Percentiles rank a stretch among this genome's conserved stretches.
Evolutionary conservation across 495 filamentous ascomycete species (phyloP).

Genomic region (Gamarada debralockiae): DNA sequence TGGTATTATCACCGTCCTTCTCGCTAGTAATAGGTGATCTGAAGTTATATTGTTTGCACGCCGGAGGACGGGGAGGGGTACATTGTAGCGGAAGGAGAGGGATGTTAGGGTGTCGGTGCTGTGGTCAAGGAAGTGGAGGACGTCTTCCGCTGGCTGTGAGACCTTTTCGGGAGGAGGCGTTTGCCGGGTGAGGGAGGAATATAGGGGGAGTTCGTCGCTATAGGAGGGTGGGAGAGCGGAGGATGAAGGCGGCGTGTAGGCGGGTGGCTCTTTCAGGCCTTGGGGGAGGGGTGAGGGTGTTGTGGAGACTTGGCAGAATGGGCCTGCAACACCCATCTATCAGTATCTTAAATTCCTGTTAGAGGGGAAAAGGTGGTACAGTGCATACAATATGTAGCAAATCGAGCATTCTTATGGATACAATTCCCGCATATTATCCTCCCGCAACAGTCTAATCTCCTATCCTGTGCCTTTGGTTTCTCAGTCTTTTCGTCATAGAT

Average conservation of each 20-base stretch:
- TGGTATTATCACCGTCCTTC: conserved; percentile 65
- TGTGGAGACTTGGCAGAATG: conserved; percentile 51
- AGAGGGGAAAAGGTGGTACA: neutral
- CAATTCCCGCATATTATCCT: conserved; percentile 66
- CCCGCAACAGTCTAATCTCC: conserved; percentile 58
- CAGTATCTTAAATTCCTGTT: conserved; percentile 3
- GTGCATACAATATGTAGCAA: conserved; percentile 35
- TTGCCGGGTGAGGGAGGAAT: conserved; percentile 31
- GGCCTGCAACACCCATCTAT: conserved; percentile 43
- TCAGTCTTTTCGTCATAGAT: conserved; percentile 46
- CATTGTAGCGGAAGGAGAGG: conserved; percentile 62
- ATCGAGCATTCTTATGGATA: conserved; percentile 29
- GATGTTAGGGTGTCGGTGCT: conserved; percentile 56
- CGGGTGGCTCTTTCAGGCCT: conserved; percentile 53
- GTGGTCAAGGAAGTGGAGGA: conserved; percentile 65
- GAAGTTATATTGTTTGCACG: conserved; percentile 57
- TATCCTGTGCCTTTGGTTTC: conserved; percentile 48
- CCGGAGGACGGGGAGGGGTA: conserved; percentile 53
- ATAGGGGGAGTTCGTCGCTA: conserved; percentile 36
- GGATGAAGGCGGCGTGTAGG: conserved; percentile 42
- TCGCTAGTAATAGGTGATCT: conserved; percentile 61
- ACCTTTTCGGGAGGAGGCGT: conserved; percentile 27
- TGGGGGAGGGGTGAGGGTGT: conserved; percentile 49
- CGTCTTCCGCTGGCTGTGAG: conserved; percentile 40
- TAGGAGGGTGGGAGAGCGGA: conserved; percentile 22